Percentiles rank a stretch among this genome's conserved stretches.
phyloP scores from a whole-genome alignment of 305 asterid species.

The Caryopteris hybrid region DNA sequence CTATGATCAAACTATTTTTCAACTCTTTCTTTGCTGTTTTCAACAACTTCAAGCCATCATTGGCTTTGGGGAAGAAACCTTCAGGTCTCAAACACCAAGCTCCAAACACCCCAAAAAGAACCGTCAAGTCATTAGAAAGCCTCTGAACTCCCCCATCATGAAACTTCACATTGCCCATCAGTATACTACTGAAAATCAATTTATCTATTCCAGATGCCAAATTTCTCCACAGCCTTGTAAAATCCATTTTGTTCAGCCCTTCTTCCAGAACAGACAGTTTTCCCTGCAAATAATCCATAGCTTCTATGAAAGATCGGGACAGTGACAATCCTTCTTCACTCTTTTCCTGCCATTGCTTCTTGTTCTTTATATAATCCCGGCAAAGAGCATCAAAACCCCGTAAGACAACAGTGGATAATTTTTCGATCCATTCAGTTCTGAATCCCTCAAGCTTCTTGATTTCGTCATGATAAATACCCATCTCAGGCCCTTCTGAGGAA shows the following conservation, averaged over 20 bases:
- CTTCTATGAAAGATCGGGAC: slow-evolving; percentile 62
- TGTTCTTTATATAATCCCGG: slow-evolving; percentile 79
- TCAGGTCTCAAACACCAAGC: slow-evolving; percentile 89
- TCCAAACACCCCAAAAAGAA: slow-evolving; percentile 62
- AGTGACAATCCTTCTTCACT: slow-evolving; percentile 51
- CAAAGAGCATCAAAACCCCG: slow-evolving; percentile 78
- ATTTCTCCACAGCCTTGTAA: slow-evolving; percentile 79
- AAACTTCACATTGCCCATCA: slow-evolving; percentile 57
- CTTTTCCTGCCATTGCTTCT: slow-evolving; percentile 88
- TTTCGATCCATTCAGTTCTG: slow-evolving; percentile 76
- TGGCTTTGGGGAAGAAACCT: slow-evolving; percentile 82
- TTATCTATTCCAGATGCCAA: slow-evolving; percentile 68
- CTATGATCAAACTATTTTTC: slow-evolving; percentile 49
- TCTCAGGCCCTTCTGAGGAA: slow-evolving; percentile 29
- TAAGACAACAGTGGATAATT: slow-evolving; percentile 72
- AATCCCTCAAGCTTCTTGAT: slow-evolving; percentile 51
- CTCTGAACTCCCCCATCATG: slow-evolving; percentile 65
- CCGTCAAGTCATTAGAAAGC: slow-evolving; percentile 60
- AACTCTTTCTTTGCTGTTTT: slow-evolving; percentile 44
- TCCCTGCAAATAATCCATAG: slow-evolving; percentile 76
- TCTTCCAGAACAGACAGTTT: slow-evolving; percentile 61
- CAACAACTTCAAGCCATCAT: slow-evolving; percentile 71
- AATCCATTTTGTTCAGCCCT: slow-evolving; percentile 57
- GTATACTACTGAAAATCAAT: slow-evolving; percentile 45
- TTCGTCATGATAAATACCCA: slow-evolving; percentile 50